phyloP scores from a whole-genome alignment of 2,329 filamentous ascomycete genomes.

The Beauveria rudraprayagi region DNA sequence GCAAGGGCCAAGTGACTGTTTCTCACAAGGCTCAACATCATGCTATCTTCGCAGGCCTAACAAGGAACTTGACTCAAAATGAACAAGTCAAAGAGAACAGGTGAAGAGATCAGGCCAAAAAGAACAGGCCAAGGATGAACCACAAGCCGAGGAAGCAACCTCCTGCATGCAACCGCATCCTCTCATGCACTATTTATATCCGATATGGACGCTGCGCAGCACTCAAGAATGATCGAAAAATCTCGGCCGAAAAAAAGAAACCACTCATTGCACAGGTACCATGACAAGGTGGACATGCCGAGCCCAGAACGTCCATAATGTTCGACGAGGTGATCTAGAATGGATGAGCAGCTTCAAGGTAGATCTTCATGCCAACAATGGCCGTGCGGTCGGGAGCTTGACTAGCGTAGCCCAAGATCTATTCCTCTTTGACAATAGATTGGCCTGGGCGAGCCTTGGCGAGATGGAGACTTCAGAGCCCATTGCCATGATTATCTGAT shows the following conservation, averaged over 20 bases:
- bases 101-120: too few relatives aligned
- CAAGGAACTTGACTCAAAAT: too few relatives aligned
- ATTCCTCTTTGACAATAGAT: not conserved
- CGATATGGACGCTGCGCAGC: too few relatives aligned
- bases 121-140: too few relatives aligned
- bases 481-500: not conserved
- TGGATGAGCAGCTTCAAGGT: not conserved
- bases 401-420: not conserved
- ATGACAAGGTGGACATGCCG: not conserved
- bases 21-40: not conserved
- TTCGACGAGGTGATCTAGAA: not conserved
- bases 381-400: not conserved
- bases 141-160: too few relatives aligned
- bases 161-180: too few relatives aligned
- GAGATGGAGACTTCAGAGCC: not conserved
- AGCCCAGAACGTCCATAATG: not conserved
- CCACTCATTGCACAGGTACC: not conserved
- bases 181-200: too few relatives aligned
- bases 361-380: not conserved
- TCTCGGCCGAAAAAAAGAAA: not conserved
- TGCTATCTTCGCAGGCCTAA: not conserved
- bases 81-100: too few relatives aligned
- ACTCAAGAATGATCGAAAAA: too few relatives aligned
- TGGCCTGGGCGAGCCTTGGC: slow-evolving; percentile 1
- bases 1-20: not conserved